Evolutionary conservation across 2,329 filamentous ascomycete genomes (phyloP), one percentile per base, ranked within the genome.

Genomic region (Hymenoscyphus fructigenus): DNA sequence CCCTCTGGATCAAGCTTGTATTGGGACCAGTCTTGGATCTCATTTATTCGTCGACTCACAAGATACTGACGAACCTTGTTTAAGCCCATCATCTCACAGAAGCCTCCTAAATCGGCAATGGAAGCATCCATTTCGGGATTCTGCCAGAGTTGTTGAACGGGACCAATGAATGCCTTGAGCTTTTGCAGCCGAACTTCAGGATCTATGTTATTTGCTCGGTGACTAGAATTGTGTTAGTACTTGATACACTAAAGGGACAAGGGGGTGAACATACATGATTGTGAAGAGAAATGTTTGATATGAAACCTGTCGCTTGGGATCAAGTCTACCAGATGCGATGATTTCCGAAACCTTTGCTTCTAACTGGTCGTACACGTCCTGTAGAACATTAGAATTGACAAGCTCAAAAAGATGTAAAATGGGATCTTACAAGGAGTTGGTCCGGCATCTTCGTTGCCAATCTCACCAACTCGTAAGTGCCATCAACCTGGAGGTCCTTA

Each of bases 251-350:
- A 28, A 3, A n/a, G 60, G 1, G 32, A 20, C 55, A 12, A 38
- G 17, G 38, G 38, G 59, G 41, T 6, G 32, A 50, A 76, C 82
- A 74, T 79, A 90, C 86, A 95, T 89, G 67, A 99, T 95, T 65
- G 96, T 95, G 76, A 99, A 96, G 0, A 98, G 82, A 68, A 98
- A 94, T 10, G 93, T 94, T 71, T 88, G 91, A 73, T 96, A 93
- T 1, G 93, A 92, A 73, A 95, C 89, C 64, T 91, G 88, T 36
- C 93, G 86, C 74, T 93, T 92, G 72, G 94, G 90, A 73, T 97
- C 94, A 34, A 91, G 79, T 62, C 85, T 84, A 34, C 90, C 87
- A 58, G 91, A 86, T 67, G 87, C 83, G 75, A 91, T 84, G 81
- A 96, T 88, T 75, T 94, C 90, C 66, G 90, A 89, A 66, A 98